phyloP scores from a whole-genome alignment of 805 yeast genomes.

The Yarrowia alimentaria region DNA sequence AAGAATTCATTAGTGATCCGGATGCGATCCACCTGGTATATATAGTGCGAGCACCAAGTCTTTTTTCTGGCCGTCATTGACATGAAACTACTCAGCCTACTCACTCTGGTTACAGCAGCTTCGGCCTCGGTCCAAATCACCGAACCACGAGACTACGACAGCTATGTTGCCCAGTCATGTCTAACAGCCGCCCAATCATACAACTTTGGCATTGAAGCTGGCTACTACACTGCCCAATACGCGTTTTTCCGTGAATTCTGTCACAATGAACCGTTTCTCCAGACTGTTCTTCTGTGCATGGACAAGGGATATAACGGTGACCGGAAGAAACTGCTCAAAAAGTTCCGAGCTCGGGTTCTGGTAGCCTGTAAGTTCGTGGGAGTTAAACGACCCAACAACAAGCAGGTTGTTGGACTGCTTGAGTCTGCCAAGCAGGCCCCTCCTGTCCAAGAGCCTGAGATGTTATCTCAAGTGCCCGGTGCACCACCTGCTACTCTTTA shows the following conservation, averaged over 20 bases:
- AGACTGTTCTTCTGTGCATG: constrained; percentile 17
- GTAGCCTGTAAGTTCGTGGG: constrained; percentile 18
- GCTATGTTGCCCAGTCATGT: constrained; percentile 3
- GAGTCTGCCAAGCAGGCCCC: background rate
- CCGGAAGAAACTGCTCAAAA: constrained; percentile 1
- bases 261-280: constrained; percentile 2
- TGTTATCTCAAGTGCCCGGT: background rate
- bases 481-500: background rate
- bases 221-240: constrained; percentile 3
- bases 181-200: constrained; percentile 10
- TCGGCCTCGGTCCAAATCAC: constrained; percentile 11
- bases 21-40: no score
- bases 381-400: background rate
- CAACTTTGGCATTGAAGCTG: constrained; percentile 16
- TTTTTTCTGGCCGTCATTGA: no score
- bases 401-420: constrained; percentile 5
- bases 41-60: background rate
- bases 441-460: background rate
- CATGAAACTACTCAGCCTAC: background rate
- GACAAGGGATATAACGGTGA: constrained; percentile 9
- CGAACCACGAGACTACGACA: constrained; percentile 17
- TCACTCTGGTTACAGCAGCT: constrained; percentile 4
- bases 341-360: constrained; percentile 6
- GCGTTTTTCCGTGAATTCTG: constrained; percentile 20
- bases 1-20: no score